phyloP scores from a whole-genome alignment of 345 rosid species.

The Syzygium oleosum region DNA sequence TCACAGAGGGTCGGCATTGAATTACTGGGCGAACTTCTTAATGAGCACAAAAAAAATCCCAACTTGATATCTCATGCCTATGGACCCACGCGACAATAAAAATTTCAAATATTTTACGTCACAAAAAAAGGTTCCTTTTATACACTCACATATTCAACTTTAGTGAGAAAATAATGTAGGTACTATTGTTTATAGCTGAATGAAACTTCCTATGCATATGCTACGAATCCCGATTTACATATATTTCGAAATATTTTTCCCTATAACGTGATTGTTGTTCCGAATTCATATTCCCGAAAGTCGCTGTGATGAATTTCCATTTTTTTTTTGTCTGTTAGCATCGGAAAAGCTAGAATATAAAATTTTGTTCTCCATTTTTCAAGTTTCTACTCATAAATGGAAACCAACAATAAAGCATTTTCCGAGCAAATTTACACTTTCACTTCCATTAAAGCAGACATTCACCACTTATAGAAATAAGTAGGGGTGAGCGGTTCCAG shows the following conservation, averaged over 20 bases:
- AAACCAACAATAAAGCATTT: neutral
- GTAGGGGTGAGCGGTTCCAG: too few relatives aligned
- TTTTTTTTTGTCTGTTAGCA: neutral
- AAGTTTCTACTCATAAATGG: too few relatives aligned
- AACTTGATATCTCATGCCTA: neutral
- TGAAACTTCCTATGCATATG: neutral
- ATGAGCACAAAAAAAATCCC: neutral
- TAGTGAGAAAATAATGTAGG: neutral
- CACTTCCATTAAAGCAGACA: neutral
- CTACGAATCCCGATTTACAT: neutral
- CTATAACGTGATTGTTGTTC: neutral
- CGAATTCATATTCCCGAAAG: too few relatives aligned
- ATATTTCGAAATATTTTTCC: neutral
- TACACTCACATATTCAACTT: neutral
- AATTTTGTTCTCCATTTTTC: neutral
- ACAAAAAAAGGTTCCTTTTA: neutral
- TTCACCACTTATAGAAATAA: neutral
- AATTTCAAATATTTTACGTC: neutral
- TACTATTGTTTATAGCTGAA: too few relatives aligned
- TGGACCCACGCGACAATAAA: neutral
- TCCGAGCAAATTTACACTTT: neutral
- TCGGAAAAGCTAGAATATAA: neutral
- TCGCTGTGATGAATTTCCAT: too few relatives aligned
- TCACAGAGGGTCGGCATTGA: neutral
- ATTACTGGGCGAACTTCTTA: neutral